Base-by-base conservation (phyloP, 371 early-diverging fungal genomes). In the Mortierella sp. region DNA sequence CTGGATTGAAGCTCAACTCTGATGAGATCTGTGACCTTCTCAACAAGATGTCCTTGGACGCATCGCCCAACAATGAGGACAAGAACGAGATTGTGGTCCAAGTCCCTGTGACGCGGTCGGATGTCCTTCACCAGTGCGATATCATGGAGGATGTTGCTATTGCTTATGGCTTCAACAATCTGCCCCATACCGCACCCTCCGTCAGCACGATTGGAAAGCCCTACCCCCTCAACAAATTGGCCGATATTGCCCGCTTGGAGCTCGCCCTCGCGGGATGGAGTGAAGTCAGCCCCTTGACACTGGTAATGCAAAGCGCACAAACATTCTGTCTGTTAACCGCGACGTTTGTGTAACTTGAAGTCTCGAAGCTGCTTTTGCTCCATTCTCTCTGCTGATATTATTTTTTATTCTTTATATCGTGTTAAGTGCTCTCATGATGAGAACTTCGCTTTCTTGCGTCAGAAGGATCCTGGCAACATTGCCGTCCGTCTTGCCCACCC, bases 111-210 rank as follows among this genome's bases (percentile, higher is more conserved):
- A 96, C 98, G 42, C 91, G 99, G 55, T 90, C 93, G 76, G 99
- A 99, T 81, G 92, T 99, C 51, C 85, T 99, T 60, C 99, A 99
- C 68, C 92, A 94, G 56, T 95, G 96, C 80, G 99, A 99, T 86
- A 87, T 99, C 53, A 95, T 99, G 90, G 99, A 99, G 85, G 99
- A 99, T 82, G 94, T 99, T 32, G 98, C 98, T n/a, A 94, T 99
- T 61, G 94, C 98, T n/a, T 99, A 95, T 73, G 99, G 99, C 30
- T 99, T 92, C 83, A 98, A 99, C 86, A 97, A 97, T 65, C 90
- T 99, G 72, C 87, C 90, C 15, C 90, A 91, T 61, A 89, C 88
- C 39, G 81, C 93, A 61, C 96, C 96, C 43, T 84, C 84, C 57
- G 89, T 91, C 52, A 90, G 87, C 71, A 97, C 99, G 4, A 86